Evolutionary conservation across 768 basidiomycete species (phyloP).

Genomic region (Clathrus columnatus): DNA sequence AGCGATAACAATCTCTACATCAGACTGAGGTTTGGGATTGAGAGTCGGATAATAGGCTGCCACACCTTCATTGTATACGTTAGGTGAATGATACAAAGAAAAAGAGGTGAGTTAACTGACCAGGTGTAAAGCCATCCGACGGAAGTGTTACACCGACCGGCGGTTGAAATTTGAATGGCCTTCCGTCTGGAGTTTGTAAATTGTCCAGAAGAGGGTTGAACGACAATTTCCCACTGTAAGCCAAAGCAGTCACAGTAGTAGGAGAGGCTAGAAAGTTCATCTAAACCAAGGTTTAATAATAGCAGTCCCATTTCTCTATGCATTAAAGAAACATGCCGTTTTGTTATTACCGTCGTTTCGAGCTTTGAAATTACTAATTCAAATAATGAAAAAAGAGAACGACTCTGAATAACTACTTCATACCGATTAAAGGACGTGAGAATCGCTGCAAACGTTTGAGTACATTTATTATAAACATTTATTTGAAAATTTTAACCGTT

Average conservation of each 20-base stretch:
- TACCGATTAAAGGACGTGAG: conserved; percentile 93
- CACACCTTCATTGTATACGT: conserved; percentile 24
- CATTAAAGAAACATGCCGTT: conserved; percentile 33
- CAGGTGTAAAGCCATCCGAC: conserved; percentile 67
- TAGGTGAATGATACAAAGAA: neutral
- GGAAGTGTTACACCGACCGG: conserved; percentile 85
- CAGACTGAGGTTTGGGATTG: conserved; percentile 63
- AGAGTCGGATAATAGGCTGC: conserved; percentile 71
- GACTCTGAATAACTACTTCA: conserved; percentile 17
- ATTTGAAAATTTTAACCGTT: conserved; percentile 52
- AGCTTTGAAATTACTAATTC: conserved; percentile 69
- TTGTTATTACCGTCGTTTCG: conserved; percentile 91
- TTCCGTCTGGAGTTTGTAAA: conserved; percentile 56
- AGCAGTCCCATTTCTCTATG: conserved; percentile 3
- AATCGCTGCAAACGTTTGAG: conserved; percentile 50
- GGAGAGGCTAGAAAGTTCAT: conserved; percentile 99
- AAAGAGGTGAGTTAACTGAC: conserved; percentile 31
- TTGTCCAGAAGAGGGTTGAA: conserved; percentile 90
- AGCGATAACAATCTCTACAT: conserved; percentile 68
- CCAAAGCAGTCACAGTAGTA: conserved; percentile 94
- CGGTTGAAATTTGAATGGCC: conserved; percentile 74
- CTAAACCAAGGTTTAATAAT: neutral
- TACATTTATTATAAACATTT: conserved; percentile 10
- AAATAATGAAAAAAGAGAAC: conserved; percentile 2
- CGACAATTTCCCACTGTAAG: conserved; percentile 85